Base-by-base conservation (phyloP, 345 rosid genomes). In the Mangifera indica region DNA sequence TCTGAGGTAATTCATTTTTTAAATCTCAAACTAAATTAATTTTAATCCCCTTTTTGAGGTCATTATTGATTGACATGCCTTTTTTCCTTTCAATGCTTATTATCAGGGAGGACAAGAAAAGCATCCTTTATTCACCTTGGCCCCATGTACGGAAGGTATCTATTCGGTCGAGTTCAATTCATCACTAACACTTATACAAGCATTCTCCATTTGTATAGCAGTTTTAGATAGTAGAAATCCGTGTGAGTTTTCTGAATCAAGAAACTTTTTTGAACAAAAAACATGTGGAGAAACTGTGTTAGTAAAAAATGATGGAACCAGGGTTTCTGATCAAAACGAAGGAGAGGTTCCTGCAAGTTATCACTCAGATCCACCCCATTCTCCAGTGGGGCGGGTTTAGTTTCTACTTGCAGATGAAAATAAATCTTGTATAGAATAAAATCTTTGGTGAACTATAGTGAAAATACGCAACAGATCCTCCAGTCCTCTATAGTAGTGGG, bases 141-240 rank as follows among this genome's bases (percentile, higher is more conserved):
- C 89, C 15, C 87, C 90, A 1, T 89, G 84, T 81, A 85, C 85
- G 85, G 99, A 89, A 37, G 89, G 86, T 46, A 86, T 91, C 52
- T 91, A 84, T 80, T 87, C 98, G 0, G 91, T 95, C n/a, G 90
- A 95, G 81, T 95, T 90, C 83, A 84, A 75, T 66, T 76, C 99
- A 45, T 77, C 90, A 3, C 83, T 92, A 74, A 78, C 93, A 7
- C 81, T 77, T 73, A 53, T 95, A 77, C 98, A 92, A 85, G 93
- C 99, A 67, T 95, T 95, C 78, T 82, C 98, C 37, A 79, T 87
- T 34, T 88, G 96, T 79, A 80, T 92, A 77, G 90, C 97, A 5
- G 81, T 83, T 73, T 81, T 87, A 69, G 99, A 94, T 56, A 74
- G 91, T 72, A 70, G 80, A 58, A 82, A 80, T 48, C 66, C 73